Percentiles rank a stretch among this genome's conserved stretches.
Conservation (phyloP, 805 yeast species). For the Debaryomyces maramus region DNA sequence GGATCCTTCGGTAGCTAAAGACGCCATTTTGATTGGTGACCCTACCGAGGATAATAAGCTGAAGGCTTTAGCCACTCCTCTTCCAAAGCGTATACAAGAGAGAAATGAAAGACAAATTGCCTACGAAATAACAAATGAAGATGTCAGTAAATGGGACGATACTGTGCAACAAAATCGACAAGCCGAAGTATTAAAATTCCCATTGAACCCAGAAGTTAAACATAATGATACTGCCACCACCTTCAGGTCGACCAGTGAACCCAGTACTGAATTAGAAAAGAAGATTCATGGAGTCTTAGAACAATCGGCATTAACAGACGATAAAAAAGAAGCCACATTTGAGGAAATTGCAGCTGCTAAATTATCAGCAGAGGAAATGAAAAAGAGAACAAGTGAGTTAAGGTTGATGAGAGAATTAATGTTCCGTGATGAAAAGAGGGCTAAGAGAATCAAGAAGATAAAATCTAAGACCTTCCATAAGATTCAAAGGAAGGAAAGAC, state of each 20-base stretch:
- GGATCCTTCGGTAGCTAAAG: constrained; percentile 48
- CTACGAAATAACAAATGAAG: constrained; percentile 81
- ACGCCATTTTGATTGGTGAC: constrained; percentile 50
- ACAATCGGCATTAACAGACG: constrained; percentile 69
- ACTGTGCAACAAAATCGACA: constrained; percentile 73
- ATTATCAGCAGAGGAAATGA: constrained; percentile 76
- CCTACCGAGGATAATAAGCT: constrained; percentile 32
- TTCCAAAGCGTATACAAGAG: constrained; percentile 82
- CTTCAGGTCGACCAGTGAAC: constrained; percentile 45
- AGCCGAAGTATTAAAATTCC: constrained; percentile 83
- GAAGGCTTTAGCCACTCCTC: constrained; percentile 70
- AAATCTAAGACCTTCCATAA: constrained; percentile 88
- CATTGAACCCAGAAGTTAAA: constrained; percentile 52
- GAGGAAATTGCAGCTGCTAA: constrained; percentile 85
- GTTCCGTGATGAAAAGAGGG: constrained; percentile 92
- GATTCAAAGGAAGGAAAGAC: constrained; percentile 79
- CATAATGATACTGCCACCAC: constrained; percentile 51
- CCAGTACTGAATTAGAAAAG: constrained; percentile 62
- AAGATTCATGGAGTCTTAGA: constrained; percentile 61
- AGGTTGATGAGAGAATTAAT: constrained; percentile 92
- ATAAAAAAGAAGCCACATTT: constrained; percentile 74
- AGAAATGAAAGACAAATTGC: constrained; percentile 88
- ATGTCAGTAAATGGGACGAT: constrained; percentile 87
- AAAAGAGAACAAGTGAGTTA: constrained; percentile 74
- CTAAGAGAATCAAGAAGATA: constrained; percentile 89